A percentile compares a stretch with the other conserved stretches of the same genome.
phyloP scores from a whole-genome alignment of 192 early-diverging fungal genomes.

The Linnemannia hyalina region DNA sequence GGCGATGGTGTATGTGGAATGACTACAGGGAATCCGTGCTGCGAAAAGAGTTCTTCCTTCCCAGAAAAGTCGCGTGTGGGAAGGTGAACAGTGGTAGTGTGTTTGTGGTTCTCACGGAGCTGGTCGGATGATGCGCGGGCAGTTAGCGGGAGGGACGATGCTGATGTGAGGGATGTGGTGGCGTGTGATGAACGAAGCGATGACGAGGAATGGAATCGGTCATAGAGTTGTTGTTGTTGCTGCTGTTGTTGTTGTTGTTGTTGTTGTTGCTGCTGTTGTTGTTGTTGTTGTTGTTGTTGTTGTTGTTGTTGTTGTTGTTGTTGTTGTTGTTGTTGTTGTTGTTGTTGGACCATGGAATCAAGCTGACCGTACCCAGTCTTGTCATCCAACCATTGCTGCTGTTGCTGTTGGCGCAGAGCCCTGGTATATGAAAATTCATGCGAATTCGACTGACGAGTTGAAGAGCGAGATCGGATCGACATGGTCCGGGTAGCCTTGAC shows the following conservation, averaged over 20 bases:
- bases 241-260: slow-evolving; percentile 1
- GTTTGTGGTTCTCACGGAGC: background rate
- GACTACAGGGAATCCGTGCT: background rate
- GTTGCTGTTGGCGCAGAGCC: background rate
- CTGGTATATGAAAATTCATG: background rate
- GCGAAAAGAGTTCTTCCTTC: background rate
- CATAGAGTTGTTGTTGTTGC: background rate
- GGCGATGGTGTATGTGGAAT: background rate
- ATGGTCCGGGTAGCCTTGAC: slow-evolving; percentile 3
- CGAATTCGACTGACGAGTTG: background rate
- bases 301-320: background rate
- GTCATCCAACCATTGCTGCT: background rate
- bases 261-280: background rate
- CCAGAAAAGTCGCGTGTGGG: background rate
- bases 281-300: background rate
- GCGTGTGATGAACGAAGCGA: background rate
- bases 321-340: background rate
- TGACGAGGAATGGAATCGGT: background rate
- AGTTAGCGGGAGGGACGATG: background rate
- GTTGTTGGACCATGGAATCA: background rate
- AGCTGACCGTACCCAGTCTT: background rate
- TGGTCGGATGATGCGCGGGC: background rate
- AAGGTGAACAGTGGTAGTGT: background rate
- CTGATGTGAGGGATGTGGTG: background rate
- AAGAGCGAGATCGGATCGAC: background rate